These are phyloP conservation scores for Sanghuangporus baumii DNA, from an alignment of 1,284 basidiomycete genomes.

Conservation along the genomic window DNA sequence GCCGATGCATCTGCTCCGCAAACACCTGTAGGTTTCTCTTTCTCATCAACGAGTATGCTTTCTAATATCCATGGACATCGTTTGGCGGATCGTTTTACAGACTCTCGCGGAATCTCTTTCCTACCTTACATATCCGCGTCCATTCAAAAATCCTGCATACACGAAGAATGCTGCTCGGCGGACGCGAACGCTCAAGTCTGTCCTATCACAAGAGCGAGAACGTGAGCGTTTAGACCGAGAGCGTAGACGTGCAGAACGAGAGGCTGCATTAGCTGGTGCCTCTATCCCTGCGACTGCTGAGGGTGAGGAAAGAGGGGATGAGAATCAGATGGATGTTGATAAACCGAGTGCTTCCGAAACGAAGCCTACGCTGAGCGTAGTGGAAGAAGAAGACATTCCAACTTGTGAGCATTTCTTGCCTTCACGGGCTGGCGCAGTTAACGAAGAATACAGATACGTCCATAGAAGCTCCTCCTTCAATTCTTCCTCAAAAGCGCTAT, in stretches of 20 bases:
- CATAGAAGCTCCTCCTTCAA: slow-evolving; percentile 81
- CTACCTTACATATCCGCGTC: slow-evolving; percentile 57
- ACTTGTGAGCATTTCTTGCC: slow-evolving; percentile 43
- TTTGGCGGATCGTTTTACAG: slow-evolving; percentile 27
- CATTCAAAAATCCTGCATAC: slow-evolving; percentile 71
- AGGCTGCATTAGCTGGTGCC: slow-evolving; percentile 28
- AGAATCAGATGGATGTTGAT: slow-evolving; percentile 32
- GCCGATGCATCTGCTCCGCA: slow-evolving; percentile 21
- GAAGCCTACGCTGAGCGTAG: slow-evolving; percentile 25
- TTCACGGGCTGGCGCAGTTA: background rate
- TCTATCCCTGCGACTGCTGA: slow-evolving; percentile 20
- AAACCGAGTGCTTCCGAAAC: slow-evolving; percentile 33
- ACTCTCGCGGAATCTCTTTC: slow-evolving; percentile 67
- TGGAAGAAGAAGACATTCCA: slow-evolving; percentile 52
- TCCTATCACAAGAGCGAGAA: slow-evolving; percentile 70
- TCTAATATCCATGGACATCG: background rate
- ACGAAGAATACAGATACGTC: slow-evolving; percentile 54
- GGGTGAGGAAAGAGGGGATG: slow-evolving; percentile 23
- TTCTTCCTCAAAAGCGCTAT: slow-evolving; percentile 72
- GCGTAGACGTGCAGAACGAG: slow-evolving; percentile 39
- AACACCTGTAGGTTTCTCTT: slow-evolving; percentile 23
- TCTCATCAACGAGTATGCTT: background rate
- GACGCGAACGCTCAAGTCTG: slow-evolving; percentile 70
- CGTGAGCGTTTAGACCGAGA: slow-evolving; percentile 63
- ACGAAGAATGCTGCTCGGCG: slow-evolving; percentile 62